Conservation (phyloP, 1,284 basidiomycete species). For the Ceratobasidium sp. region DNA sequence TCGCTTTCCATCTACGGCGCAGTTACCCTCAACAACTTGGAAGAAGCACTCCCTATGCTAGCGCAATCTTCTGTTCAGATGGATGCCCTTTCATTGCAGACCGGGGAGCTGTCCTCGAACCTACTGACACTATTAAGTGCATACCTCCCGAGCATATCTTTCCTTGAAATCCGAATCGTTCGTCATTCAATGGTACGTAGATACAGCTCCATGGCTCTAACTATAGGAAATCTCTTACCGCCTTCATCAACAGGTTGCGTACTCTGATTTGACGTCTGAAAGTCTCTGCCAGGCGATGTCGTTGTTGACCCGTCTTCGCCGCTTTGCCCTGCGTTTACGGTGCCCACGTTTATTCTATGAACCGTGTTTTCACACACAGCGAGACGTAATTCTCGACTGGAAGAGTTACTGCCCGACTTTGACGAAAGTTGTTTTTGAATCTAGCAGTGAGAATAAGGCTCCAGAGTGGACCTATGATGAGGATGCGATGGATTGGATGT, state of each 20-base stretch:
- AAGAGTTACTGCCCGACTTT: conserved; percentile 1
- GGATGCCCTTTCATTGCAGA: conserved; percentile 8
- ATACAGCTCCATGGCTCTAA: background rate
- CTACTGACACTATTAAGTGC: conserved; percentile 10
- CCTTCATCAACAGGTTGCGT: conserved; percentile 14
- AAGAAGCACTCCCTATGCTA: conserved; percentile 19
- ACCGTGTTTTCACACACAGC: conserved; percentile 16
- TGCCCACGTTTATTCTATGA: conserved; percentile 23
- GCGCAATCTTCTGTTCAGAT: conserved; percentile 12
- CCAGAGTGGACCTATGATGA: conserved; percentile 39
- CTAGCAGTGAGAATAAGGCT: conserved; percentile 33
- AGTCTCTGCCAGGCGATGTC: conserved; percentile 39
- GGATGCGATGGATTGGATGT: conserved; percentile 39
- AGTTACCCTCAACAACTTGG: conserved; percentile 26
- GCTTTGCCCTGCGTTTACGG: conserved; percentile 21
- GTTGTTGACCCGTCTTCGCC: background rate
- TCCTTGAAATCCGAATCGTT: conserved; percentile 38
- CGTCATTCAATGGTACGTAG: conserved; percentile 24
- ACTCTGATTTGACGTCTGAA: conserved; percentile 29
- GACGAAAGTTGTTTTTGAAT: conserved; percentile 26
- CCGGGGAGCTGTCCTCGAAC: conserved; percentile 5
- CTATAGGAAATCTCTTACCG: background rate
- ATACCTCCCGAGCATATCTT: conserved; percentile 14
- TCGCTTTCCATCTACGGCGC: conserved; percentile 19
- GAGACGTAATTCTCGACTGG: conserved; percentile 35